phyloP scores from a whole-genome alignment of 805 yeast species.

The Candida broadrunensis region DNA sequence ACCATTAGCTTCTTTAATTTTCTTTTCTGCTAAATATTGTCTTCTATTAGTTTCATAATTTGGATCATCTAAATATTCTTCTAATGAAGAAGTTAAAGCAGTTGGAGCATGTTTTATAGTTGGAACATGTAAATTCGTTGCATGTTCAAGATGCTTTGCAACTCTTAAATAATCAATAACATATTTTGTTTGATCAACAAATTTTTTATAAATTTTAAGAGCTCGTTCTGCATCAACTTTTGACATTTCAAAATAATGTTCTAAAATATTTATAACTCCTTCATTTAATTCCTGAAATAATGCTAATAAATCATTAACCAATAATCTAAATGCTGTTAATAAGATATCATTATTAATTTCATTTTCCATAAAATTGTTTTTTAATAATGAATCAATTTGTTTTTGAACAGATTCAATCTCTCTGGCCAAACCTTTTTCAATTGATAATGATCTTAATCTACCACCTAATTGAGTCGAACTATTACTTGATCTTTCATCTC shows the following conservation, averaged over 20 bases:
- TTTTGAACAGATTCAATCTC: conserved; percentile 82
- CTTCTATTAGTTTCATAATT: conserved; percentile 76
- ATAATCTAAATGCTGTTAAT: conserved; percentile 78
- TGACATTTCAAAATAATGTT: conserved; percentile 93
- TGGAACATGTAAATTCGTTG: conserved; percentile 89
- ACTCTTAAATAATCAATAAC: conserved; percentile 85
- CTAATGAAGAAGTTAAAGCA: conserved; percentile 79
- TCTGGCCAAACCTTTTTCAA: conserved; percentile 77
- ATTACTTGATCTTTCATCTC: conserved; percentile 56
- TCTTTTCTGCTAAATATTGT: conserved; percentile 72
- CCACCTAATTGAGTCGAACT: conserved; percentile 52
- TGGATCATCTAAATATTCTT: conserved; percentile 85
- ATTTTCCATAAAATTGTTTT: conserved; percentile 70
- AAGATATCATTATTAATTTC: conserved; percentile 84
- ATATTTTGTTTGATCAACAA: conserved; percentile 80
- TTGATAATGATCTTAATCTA: conserved; percentile 58
- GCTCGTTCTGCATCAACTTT: conserved; percentile 84
- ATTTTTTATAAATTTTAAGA: conserved; percentile 74
- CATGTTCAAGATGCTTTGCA: conserved; percentile 83
- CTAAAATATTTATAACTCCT: conserved; percentile 90
- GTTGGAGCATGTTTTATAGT: conserved; percentile 97
- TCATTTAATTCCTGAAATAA: conserved; percentile 90
- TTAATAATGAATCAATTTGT: conserved; percentile 73
- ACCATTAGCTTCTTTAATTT: conserved; percentile 23
- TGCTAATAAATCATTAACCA: conserved; percentile 85